These are phyloP conservation scores for Termitomyces titanicus DNA, from an alignment of 768 basidiomycete genomes.

Conservation along the genomic window DNA sequence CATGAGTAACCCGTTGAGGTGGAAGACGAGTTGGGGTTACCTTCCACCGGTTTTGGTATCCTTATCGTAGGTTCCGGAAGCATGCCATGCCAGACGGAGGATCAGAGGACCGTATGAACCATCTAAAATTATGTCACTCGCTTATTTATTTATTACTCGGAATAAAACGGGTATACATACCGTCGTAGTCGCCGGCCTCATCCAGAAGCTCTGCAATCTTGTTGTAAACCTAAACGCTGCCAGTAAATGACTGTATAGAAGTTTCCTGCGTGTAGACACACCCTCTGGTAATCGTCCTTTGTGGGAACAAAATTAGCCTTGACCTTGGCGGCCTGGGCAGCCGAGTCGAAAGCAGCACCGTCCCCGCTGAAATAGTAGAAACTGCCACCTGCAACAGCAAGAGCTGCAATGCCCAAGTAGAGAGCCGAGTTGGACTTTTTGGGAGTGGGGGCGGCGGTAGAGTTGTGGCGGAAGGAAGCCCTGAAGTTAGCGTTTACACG, in stretches of 20 bases:
- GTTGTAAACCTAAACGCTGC: constrained; percentile 74
- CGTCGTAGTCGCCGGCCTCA: constrained; percentile 82
- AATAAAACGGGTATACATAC: constrained; percentile 46
- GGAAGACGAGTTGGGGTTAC: constrained; percentile 29
- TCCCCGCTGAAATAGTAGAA: constrained; percentile 59
- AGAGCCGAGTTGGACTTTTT: constrained; percentile 53
- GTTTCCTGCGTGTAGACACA: constrained; percentile 19
- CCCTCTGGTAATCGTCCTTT: constrained; percentile 90
- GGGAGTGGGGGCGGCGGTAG: constrained; percentile 45
- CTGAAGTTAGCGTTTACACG: constrained; percentile 28
- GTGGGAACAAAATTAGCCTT: constrained; percentile 69
- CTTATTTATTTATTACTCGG: constrained; percentile 2
- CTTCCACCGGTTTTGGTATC: constrained; percentile 75
- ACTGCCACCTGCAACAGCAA: constrained; percentile 55
- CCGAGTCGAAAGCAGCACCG: constrained; percentile 55
- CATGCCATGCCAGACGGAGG: constrained; percentile 91
- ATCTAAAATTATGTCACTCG: constrained; percentile 39
- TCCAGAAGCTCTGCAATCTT: constrained; percentile 75
- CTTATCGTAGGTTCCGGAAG: constrained; percentile 92
- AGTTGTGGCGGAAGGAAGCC: constrained; percentile 52
- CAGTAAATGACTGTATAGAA: neutral
- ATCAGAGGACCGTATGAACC: constrained; percentile 87
- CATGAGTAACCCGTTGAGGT: neutral
- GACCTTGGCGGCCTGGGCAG: constrained; percentile 57
- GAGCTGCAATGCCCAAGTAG: constrained; percentile 59